phyloP scores from a whole-genome alignment of 176 grass and related monocot species.

The Cocos nucifera region DNA sequence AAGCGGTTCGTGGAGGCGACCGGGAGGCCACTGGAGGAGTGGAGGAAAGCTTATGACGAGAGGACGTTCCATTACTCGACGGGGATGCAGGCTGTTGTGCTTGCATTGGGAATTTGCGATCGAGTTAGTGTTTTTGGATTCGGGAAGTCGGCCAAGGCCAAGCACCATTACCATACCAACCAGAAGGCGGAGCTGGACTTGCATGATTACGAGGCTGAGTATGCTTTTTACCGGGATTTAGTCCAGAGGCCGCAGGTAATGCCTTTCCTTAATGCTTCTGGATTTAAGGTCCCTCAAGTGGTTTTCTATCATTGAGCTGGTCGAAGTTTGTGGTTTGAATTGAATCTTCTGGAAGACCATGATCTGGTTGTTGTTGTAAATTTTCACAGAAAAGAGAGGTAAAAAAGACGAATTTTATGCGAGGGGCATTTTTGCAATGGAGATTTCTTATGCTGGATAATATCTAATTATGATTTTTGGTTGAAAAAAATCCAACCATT shows the following conservation, averaged over 20 bases:
- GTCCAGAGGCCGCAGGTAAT: constrained; percentile 52
- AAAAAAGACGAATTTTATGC: no score
- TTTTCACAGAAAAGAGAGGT: no score
- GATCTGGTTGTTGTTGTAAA: no score
- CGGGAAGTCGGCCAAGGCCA: constrained; percentile 55
- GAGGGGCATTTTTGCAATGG: no score
- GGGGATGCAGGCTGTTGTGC: constrained; percentile 89
- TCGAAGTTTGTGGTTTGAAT: no score
- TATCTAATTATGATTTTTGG: no score
- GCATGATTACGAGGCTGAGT: constrained; percentile 95
- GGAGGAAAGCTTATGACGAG: constrained; percentile 42
- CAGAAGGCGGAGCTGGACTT: constrained; percentile 82
- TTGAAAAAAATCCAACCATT: no score
- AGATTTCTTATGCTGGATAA: no score
- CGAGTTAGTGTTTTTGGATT: constrained; percentile 79
- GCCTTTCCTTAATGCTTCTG: constrained; percentile 71
- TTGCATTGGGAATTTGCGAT: constrained; percentile 72
- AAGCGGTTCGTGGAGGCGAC: constrained; percentile 59
- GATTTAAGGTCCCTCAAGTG: constrained; percentile 46
- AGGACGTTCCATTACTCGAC: constrained; percentile 87
- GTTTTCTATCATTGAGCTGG: constrained; percentile 60
- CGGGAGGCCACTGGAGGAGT: constrained; percentile 37
- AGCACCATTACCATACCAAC: constrained; percentile 95
- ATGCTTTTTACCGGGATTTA: constrained; percentile 70
- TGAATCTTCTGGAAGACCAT: no score